phyloP scores from a whole-genome alignment of 2,329 filamentous ascomycete genomes.

The Scleromitrula shiraiana region DNA sequence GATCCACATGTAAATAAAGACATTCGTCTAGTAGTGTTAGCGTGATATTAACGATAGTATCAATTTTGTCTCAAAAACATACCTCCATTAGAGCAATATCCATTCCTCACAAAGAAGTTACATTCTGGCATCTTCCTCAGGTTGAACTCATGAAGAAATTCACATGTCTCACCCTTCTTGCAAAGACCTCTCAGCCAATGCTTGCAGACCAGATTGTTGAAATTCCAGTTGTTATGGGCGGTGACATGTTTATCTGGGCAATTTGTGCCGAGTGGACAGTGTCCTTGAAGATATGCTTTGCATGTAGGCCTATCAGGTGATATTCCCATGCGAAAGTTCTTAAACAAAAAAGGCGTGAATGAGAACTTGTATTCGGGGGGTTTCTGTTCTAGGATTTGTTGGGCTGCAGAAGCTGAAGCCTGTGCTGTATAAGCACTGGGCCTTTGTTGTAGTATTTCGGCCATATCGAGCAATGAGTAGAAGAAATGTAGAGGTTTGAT shows the following conservation, averaged over 20 bases:
- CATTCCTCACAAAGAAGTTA: conserved; percentile 89
- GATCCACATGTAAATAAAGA: conserved; percentile 83
- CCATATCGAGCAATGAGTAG: background rate
- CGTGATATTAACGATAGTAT: background rate
- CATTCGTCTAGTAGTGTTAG: conserved; percentile 61
- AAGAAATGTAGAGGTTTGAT: no score
- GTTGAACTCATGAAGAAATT: conserved; percentile 98
- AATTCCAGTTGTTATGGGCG: conserved; percentile 40
- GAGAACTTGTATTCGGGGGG: conserved; percentile 60
- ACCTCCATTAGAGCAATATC: conserved; percentile 83
- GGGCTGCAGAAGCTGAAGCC: conserved; percentile 11
- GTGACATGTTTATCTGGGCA: conserved; percentile 74
- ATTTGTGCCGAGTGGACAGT: conserved; percentile 75
- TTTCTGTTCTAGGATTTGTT: conserved; percentile 48
- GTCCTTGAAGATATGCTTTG: conserved; percentile 75
- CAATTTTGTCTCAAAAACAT: conserved; percentile 7
- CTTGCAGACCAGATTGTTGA: conserved; percentile 89
- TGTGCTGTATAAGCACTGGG: conserved; percentile 8
- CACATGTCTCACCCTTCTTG: conserved; percentile 95
- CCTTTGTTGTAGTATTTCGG: conserved; percentile 4
- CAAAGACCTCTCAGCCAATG: conserved; percentile 96
- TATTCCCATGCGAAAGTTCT: conserved; percentile 78
- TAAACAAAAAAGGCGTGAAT: conserved; percentile 78
- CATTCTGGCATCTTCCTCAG: conserved; percentile 97
- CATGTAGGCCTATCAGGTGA: conserved; percentile 73